A percentile compares a stretch with the other conserved stretches of the same genome.
These are phyloP conservation scores for Elymus sibiricus DNA, from an alignment of 176 grass and related monocot genomes.

Conservation along the genomic window DNA sequence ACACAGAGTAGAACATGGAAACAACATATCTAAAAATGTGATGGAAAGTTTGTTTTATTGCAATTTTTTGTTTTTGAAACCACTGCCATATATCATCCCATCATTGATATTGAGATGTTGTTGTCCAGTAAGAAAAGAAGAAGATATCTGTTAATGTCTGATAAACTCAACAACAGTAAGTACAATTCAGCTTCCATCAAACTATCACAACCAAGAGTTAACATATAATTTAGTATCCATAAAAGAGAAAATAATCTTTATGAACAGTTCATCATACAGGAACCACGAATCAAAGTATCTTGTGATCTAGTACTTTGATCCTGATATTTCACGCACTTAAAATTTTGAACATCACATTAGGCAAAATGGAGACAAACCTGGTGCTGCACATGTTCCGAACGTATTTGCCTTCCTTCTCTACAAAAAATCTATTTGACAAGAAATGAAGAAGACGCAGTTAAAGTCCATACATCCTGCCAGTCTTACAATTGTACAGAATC, in stretches of 20 bases:
- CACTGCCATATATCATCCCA: neutral
- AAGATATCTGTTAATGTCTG: neutral
- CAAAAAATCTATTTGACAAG: too few species aligned
- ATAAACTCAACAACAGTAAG: neutral
- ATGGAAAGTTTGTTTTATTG: neutral
- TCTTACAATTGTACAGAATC: too few species aligned
- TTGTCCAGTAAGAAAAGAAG: neutral
- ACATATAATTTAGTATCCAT: neutral
- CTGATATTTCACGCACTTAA: neutral
- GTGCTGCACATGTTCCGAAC: too few species aligned
- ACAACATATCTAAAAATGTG: neutral
- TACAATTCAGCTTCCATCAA: neutral
- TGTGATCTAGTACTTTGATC: conserved; percentile 8
- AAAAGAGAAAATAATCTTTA: neutral
- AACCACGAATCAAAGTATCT: neutral
- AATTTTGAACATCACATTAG: neutral
- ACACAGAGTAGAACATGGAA: neutral
- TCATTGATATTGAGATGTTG: neutral
- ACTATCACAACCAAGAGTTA: neutral
- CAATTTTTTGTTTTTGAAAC: neutral
- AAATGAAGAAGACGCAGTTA: too few species aligned
- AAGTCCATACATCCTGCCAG: too few species aligned
- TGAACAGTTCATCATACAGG: neutral
- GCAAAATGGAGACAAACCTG: conserved; percentile 16
- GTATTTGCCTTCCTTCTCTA: too few species aligned